phyloP scores from a whole-genome alignment of 139 green algal species.

The Chlamydomonas sphaeroides region DNA sequence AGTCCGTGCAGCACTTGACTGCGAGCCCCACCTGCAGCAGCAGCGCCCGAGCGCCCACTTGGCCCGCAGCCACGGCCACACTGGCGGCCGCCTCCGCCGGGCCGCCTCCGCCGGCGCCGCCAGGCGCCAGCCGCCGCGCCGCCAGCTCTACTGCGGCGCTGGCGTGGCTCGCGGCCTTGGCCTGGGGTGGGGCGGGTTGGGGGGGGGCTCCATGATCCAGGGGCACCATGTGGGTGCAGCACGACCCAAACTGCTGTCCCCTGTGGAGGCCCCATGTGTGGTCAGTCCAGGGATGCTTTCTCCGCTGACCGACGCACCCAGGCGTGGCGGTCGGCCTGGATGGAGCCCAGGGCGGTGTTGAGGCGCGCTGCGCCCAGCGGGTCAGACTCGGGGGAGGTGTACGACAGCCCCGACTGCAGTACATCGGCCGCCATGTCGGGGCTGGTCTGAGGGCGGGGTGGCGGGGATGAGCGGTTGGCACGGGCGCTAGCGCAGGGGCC shows the following conservation, averaged over 20 bases:
- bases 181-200: neutral
- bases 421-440: constrained; percentile 65
- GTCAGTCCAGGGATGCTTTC: too few relatives aligned
- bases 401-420: constrained; percentile 56
- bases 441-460: too few relatives aligned
- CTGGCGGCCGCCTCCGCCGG: too few relatives aligned
- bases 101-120: neutral
- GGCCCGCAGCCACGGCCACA: neutral
- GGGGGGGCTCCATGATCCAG: too few relatives aligned
- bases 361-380: constrained; percentile 35
- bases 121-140: neutral
- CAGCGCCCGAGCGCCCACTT: neutral
- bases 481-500: too few relatives aligned
- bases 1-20: too few relatives aligned
- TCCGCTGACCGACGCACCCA: constrained; percentile 44
- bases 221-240: too few relatives aligned
- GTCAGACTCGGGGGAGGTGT: neutral
- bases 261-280: too few relatives aligned
- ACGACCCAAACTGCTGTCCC: too few relatives aligned
- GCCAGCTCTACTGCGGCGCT: too few relatives aligned
- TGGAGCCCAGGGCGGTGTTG: constrained; percentile 42
- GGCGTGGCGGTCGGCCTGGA: constrained; percentile 53
- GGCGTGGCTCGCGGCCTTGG: neutral
- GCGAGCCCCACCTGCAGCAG: constrained; percentile 31
- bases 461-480: too few relatives aligned